These are phyloP conservation scores for Phytophthora uliginosa DNA, from an alignment of 352 stramenopile genomes.

Conservation along the genomic window DNA sequence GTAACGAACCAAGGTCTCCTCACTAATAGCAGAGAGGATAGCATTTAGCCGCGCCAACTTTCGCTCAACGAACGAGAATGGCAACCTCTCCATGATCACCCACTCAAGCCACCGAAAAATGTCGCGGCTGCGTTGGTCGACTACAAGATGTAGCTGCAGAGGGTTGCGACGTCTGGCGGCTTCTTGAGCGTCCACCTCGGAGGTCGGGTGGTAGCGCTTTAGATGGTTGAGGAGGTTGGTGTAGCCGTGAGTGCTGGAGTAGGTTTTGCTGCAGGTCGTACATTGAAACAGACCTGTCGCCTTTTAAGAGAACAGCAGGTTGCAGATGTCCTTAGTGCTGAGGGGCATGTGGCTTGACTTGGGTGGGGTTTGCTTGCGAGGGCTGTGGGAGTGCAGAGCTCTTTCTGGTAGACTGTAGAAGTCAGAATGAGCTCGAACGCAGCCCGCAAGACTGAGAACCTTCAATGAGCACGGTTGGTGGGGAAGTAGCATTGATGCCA, in stretches of 20 bases:
- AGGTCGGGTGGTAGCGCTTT: conserved; percentile 14
- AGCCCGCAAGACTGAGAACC: no score
- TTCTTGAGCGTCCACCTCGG: conserved; percentile 3
- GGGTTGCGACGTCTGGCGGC: background rate
- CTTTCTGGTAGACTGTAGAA: no score
- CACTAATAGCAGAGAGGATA: background rate
- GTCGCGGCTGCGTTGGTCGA: conserved; percentile 1
- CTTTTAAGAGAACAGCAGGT: no score
- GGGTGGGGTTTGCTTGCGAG: no score
- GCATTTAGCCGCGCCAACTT: background rate
- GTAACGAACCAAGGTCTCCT: background rate
- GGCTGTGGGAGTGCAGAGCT: no score
- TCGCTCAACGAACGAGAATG: background rate
- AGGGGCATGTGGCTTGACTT: no score
- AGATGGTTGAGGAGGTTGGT: conserved; percentile 11
- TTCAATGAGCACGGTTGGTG: no score
- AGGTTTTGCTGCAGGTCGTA: no score
- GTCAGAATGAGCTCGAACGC: no score
- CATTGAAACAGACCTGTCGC: no score
- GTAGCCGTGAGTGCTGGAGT: background rate
- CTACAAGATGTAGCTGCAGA: background rate
- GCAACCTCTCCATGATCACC: background rate
- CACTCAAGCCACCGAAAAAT: conserved; percentile 8
- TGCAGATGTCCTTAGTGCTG: no score
- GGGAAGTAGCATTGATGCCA: no score